Conservation (phyloP, 805 yeast genomes). For the Kazachstania viticola region DNA sequence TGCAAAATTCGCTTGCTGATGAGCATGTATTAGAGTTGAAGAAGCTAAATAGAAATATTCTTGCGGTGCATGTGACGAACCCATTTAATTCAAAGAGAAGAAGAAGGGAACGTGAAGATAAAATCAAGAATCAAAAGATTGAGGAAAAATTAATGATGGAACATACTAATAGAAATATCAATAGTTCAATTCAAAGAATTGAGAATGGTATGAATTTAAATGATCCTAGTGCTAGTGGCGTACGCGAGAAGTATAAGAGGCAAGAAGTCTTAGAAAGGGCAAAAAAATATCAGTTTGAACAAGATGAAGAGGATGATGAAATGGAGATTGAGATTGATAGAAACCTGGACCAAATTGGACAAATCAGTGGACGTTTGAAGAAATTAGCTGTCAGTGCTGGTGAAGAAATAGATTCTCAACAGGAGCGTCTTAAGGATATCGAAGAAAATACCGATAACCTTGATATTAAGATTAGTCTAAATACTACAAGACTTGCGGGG, state of each 20-base stretch:
- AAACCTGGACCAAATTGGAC: slow-evolving; percentile 69
- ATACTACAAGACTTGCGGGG: slow-evolving; percentile 54
- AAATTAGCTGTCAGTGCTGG: slow-evolving; percentile 62
- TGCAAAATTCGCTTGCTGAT: slow-evolving; percentile 73
- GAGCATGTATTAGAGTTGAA: slow-evolving; percentile 71
- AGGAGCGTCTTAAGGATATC: slow-evolving; percentile 56
- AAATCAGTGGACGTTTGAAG: slow-evolving; percentile 58
- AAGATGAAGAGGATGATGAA: slow-evolving; percentile 86
- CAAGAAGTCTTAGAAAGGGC: slow-evolving; percentile 38
- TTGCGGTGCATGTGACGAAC: slow-evolving; percentile 69
- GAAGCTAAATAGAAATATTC: slow-evolving; percentile 67
- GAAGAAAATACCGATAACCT: slow-evolving; percentile 76
- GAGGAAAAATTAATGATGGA: slow-evolving; percentile 55
- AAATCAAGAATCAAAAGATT: slow-evolving; percentile 47
- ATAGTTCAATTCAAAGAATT: slow-evolving; percentile 57
- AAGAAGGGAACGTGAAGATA: slow-evolving; percentile 60
- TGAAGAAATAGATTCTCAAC: slow-evolving; percentile 71
- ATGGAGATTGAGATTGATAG: slow-evolving; percentile 79
- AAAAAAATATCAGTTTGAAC: slow-evolving; percentile 67
- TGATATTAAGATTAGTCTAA: slow-evolving; percentile 74
- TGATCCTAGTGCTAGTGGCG: slow-evolving; percentile 25
- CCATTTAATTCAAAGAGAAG: slow-evolving; percentile 82
- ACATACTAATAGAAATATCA: slow-evolving; percentile 44
- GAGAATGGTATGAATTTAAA: slow-evolving; percentile 46
- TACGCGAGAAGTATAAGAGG: slow-evolving; percentile 28